A percentile compares a stretch with the other conserved stretches of the same genome.
phyloP scores from a whole-genome alignment of 768 basidiomycete genomes.

The Cantharellus anzutake region DNA sequence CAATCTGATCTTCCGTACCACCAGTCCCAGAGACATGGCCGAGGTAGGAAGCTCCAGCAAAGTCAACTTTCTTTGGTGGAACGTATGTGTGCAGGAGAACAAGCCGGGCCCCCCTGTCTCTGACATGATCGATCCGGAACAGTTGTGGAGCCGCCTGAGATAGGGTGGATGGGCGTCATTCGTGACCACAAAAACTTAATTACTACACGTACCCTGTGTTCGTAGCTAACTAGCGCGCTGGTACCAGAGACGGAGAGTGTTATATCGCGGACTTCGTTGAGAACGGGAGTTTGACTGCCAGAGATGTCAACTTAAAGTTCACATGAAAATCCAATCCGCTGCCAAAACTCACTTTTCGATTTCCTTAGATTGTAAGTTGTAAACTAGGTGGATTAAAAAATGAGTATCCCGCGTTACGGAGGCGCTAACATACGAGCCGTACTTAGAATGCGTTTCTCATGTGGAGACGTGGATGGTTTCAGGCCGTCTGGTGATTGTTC shows the following conservation, averaged over 20 bases:
- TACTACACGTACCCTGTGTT: slow-evolving; percentile 35
- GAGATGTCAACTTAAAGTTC: not conserved
- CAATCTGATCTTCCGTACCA: slow-evolving; percentile 46
- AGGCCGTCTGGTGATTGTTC: slow-evolving; percentile 41
- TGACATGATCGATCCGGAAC: slow-evolving; percentile 47
- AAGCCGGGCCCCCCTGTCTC: slow-evolving; percentile 11
- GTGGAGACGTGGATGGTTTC: slow-evolving; percentile 47
- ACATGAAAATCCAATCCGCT: not conserved
- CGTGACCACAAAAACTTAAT: not conserved
- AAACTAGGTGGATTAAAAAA: slow-evolving; percentile 24
- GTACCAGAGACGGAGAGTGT: slow-evolving; percentile 41
- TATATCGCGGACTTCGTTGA: slow-evolving; percentile 55
- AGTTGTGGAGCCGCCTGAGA: slow-evolving; percentile 53
- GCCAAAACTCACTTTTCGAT: slow-evolving; percentile 23
- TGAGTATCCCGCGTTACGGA: not conserved
- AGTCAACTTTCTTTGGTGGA: slow-evolving; percentile 47
- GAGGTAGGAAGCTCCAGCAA: slow-evolving; percentile 68
- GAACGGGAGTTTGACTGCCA: slow-evolving; percentile 45
- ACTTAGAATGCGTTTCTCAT: slow-evolving; percentile 62
- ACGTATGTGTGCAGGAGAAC: slow-evolving; percentile 49
- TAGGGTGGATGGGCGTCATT: not conserved
- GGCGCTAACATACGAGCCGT: slow-evolving; percentile 10
- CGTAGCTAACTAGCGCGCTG: slow-evolving; percentile 51
- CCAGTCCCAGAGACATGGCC: slow-evolving; percentile 26
- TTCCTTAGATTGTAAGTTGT: slow-evolving; percentile 42